A percentile compares a stretch with the other conserved stretches of the same genome.
Conservation (phyloP, 169 alveolate species). For the Plasmodium gonderi region DNA sequence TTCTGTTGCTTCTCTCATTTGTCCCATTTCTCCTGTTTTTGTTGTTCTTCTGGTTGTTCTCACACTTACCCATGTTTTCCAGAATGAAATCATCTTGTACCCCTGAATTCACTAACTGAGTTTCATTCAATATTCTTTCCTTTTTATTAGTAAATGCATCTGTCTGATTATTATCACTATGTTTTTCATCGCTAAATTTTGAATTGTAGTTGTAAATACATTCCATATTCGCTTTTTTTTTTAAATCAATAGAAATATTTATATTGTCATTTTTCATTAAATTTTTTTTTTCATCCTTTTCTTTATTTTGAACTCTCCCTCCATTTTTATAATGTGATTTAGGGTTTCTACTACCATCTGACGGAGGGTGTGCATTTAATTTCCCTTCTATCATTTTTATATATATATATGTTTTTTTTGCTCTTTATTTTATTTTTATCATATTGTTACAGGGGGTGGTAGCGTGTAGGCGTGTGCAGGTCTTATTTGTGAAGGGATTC, state of each 20-base stretch:
- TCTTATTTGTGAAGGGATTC: neutral
- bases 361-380: neutral
- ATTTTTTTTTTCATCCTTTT: neutral
- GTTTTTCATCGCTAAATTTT: constrained; percentile 1
- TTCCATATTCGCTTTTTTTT: constrained; percentile 2
- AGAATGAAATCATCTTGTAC: constrained; percentile 9
- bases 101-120: neutral
- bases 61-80: constrained; percentile 17
- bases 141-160: neutral
- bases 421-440: neutral
- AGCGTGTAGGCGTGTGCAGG: neutral
- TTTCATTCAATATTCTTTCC: neutral
- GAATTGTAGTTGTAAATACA: neutral
- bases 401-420: neutral
- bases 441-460: neutral
- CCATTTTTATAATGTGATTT: neutral
- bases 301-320: neutral
- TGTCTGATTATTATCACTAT: neutral
- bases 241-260: neutral
- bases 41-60: neutral
- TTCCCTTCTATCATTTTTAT: constrained; percentile 28
- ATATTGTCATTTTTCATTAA: neutral
- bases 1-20: too few relatives aligned
- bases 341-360: neutral
- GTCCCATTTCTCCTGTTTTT: neutral